phyloP scores from a whole-genome alignment of 306 rosid species.

The Prinsepia uniflora region DNA sequence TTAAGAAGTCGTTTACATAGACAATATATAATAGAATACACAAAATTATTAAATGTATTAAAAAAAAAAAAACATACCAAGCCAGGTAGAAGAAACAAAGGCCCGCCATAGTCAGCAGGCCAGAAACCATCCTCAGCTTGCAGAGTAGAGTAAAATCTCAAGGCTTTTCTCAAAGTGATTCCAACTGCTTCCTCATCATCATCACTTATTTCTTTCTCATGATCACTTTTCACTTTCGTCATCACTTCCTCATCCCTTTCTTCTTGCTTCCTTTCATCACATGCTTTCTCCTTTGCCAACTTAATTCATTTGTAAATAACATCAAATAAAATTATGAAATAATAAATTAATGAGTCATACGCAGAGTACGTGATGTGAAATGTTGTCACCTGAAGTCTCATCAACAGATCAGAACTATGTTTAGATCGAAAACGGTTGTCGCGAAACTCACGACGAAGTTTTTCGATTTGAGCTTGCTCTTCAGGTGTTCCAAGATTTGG shows the following conservation, averaged over 20 bases:
- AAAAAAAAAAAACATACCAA: conserved; percentile 35
- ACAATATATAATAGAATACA: no score
- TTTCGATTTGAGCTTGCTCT: conserved; percentile 41
- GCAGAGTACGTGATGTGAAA: no score
- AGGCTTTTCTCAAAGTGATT: conserved; percentile 39
- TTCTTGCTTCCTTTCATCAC: conserved; percentile 2
- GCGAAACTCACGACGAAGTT: conserved; percentile 31
- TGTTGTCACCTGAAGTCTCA: conserved; percentile 59
- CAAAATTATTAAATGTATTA: no score
- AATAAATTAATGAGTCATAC: not conserved
- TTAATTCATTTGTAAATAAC: not conserved
- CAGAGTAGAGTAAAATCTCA: conserved; percentile 46
- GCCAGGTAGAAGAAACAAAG: conserved; percentile 68
- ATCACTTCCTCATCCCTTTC: not conserved
- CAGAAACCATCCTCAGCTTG: conserved; percentile 68
- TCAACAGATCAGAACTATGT: conserved; percentile 62
- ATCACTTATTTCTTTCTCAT: conserved; percentile 30
- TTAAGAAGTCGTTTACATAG: no score
- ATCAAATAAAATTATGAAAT: not conserved
- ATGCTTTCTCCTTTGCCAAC: conserved; percentile 44
- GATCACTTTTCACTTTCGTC: conserved; percentile 15
- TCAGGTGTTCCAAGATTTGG: conserved; percentile 32
- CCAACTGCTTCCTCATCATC: conserved; percentile 26
- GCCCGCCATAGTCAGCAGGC: conserved; percentile 79
- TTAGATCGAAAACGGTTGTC: conserved; percentile 44